phyloP scores from a whole-genome alignment of 1,284 basidiomycete genomes.

The Ceraceosorus guamensis region DNA sequence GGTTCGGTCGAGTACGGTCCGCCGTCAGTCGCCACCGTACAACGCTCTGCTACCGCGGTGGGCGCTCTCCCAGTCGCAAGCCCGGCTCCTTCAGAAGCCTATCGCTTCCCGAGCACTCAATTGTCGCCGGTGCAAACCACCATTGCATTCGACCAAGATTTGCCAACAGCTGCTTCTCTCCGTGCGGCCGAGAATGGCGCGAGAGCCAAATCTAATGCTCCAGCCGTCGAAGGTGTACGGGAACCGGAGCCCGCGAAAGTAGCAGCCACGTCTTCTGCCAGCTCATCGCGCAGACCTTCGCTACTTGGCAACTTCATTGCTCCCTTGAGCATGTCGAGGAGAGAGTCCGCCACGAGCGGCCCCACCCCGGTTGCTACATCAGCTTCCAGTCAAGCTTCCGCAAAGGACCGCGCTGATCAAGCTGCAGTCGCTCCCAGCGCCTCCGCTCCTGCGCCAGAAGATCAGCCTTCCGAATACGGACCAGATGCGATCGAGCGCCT shows the following conservation, averaged over 20 bases:
- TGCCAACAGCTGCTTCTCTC: neutral
- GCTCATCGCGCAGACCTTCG: neutral
- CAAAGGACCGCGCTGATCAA: neutral
- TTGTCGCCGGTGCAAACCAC: neutral
- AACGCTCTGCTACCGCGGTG: too few relatives aligned
- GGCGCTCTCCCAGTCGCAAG: too few relatives aligned
- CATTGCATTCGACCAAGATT: neutral
- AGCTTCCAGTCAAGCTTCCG: too few relatives aligned
- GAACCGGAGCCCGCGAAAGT: neutral
- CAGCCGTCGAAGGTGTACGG: neutral
- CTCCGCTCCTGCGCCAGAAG: neutral
- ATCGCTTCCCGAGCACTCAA: neutral
- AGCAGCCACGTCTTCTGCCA: neutral
- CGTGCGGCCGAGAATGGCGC: neutral
- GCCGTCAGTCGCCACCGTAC: too few relatives aligned
- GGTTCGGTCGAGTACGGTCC: too few relatives aligned
- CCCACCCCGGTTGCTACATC: neutral
- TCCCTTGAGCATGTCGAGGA: neutral
- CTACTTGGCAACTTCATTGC: neutral
- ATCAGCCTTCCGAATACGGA: neutral
- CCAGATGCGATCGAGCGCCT: conserved; percentile 32
- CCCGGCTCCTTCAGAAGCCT: neutral
- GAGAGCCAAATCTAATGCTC: neutral
- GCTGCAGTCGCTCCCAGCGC: too few relatives aligned
- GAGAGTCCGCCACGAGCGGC: neutral